These are phyloP conservation scores for Prunus persica DNA, from an alignment of 306 rosid genomes.

Conservation along the genomic window Prunus_persica_NCBIv2 NC_034015.1:21542001-21542500, in stretches of 20 bases:
- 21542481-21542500: conserved; percentile 64
- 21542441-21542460: conserved; percentile 83
- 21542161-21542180: conserved; percentile 42
- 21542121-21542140: conserved; percentile 72
- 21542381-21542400: conserved; percentile 30
- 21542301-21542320: conserved; percentile 29
- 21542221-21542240: neutral
- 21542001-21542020: conserved; percentile 62
- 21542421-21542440: conserved; percentile 79
- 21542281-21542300: conserved; percentile 15
- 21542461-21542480: conserved; percentile 70
- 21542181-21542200: conserved; percentile 64
- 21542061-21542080: conserved; percentile 56
- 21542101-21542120: conserved; percentile 56
- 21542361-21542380: conserved; percentile 70
- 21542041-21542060: conserved; percentile 75
- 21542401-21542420: conserved; percentile 51
- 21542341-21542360: conserved; percentile 51
- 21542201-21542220: conserved; percentile 32
- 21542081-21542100: conserved; percentile 63
- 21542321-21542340: conserved; percentile 44
- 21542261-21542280: conserved; percentile 31
- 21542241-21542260: conserved; percentile 15
- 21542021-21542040: conserved; percentile 74
- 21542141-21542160: conserved; percentile 34